Base-by-base conservation (phyloP, 768 basidiomycete genomes). In the Arthromyces matolae region DNA sequence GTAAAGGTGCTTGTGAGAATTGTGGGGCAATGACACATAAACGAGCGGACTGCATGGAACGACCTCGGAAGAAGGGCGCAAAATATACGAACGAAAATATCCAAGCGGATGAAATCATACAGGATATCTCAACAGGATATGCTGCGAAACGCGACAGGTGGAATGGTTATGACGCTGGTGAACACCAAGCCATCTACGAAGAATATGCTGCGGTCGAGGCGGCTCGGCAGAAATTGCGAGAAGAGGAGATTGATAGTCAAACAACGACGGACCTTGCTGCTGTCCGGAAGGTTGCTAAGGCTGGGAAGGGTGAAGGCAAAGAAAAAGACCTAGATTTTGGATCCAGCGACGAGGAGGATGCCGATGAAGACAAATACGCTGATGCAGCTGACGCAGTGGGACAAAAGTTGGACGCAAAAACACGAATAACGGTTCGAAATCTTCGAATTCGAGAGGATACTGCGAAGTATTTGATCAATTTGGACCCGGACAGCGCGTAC, bases 391-490 rank as follows among this genome's bases (percentile, higher is more conserved):
- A 99, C 59, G 93, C 93, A 32, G 94, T 97, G 4, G 96, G 96
- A 13, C 96, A 99, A 66, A 96, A 97, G 66, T 73, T 98, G 57
- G 96, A 99, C 66, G 90, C 94, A 13, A 98, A 99, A 71, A 96
- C 93, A 18, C 87, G 96, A 45, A 94, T 99, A 48, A 98, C 96
- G 14, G 96, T 99, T 51, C 84, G 96, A 51, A 98, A 99, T 69
- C 73, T 99, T 60, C 89, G 96, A 72, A 98, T 99, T 57, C 86
- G 96, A 62, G 96, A 99, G 70, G 96, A 99, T 64, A 98, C 95
- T 1, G 96, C 96, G 8, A 99, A 99, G 65, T 99, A 99, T 64
- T 79, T 99, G 61, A 89, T 95, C 66, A 99, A 98, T 64, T 66
- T 99, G 65, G 93, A 98, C 66, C 87, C 88, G 1, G 86, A 91